Evolutionary conservation across 73 alveolate species (phyloP), one percentile per base, ranked within the genome.

Genomic region (Paramecium sonneborni): DNA sequence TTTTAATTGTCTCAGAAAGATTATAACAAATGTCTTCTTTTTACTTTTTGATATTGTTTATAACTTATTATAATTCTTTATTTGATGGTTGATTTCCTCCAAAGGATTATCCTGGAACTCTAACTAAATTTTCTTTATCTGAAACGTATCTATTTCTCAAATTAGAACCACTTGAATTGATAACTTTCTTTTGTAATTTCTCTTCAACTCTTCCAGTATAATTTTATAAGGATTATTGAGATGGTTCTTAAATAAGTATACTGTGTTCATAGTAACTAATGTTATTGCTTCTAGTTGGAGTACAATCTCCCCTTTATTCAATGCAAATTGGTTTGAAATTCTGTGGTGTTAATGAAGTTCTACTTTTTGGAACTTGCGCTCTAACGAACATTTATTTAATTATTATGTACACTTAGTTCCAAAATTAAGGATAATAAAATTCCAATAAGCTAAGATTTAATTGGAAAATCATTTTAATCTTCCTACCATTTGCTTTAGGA

Each of bases 241-340:
- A 62, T 62, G 84, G 44, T 30, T 62, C 84, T 62, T 62, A 32
- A 62, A 62, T 32, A 28, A 62, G 84, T 11, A 62, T 62, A 30
- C 84, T 62, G 39, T 34, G 86, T 38, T 72, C 86, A 72, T 72
- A 72, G 57, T 41, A 79, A 46, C 90, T 79, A 24, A 79, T 79
- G 30, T 79, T 79, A 10, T 79, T 23, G 41, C 48, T 23, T 38
- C 90, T 21, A 7, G 28, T 46, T 20, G 72, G 90, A 11, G 90
- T 79, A 3, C 43, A 26, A 44, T 79, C 90, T 44, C 55, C 41
- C 5, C 69, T 24, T 43, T 21, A 44, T 24, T 79, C 90, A 20
- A 79, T 39, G 6, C 58, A 74, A 37, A 74, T 74, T 74, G 87
- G 90, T 23, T 79, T 79, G 34, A 39, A 43, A 79, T 39, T 79